phyloP scores from a whole-genome alignment of 805 yeast genomes.

The Citeromyces matritensis region DNA sequence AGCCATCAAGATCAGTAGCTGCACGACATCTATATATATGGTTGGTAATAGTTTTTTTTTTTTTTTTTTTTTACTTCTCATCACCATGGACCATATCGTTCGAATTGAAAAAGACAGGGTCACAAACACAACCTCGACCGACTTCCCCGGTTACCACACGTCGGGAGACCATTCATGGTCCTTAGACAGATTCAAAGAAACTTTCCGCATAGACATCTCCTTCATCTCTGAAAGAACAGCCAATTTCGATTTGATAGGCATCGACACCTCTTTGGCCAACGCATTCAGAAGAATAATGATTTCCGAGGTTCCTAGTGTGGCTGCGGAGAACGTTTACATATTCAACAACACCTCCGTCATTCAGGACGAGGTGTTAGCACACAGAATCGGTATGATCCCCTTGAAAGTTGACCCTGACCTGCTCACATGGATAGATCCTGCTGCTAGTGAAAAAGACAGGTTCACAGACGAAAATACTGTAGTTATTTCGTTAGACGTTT shows the following conservation, averaged over 20 bases:
- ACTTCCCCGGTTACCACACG: constrained; percentile 73
- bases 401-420: constrained; percentile 82
- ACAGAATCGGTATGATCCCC: constrained; percentile 87
- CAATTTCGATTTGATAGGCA: constrained; percentile 73
- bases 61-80: constrained; percentile 1
- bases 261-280: constrained; percentile 89
- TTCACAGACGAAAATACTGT: constrained; percentile 84
- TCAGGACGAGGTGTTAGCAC: constrained; percentile 94
- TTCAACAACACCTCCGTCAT: constrained; percentile 93
- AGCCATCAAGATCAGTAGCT: no score
- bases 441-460: constrained; percentile 43
- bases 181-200: constrained; percentile 59
- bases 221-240: constrained; percentile 54
- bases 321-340: constrained; percentile 82
- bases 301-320: constrained; percentile 91
- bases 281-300: constrained; percentile 96
- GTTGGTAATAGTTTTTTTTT: constrained; percentile 1
- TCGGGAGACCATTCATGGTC: constrained; percentile 68
- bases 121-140: constrained; percentile 77
- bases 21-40: not conserved
- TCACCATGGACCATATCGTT: constrained; percentile 38
- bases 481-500: constrained; percentile 65
- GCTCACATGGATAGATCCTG: constrained; percentile 67
- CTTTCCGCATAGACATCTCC: constrained; percentile 52
- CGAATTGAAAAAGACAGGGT: constrained; percentile 87